These are phyloP conservation scores for Diphasiastrum complanatum DNA, from an alignment of 83 land plant species.

Conservation along the genomic window DNA sequence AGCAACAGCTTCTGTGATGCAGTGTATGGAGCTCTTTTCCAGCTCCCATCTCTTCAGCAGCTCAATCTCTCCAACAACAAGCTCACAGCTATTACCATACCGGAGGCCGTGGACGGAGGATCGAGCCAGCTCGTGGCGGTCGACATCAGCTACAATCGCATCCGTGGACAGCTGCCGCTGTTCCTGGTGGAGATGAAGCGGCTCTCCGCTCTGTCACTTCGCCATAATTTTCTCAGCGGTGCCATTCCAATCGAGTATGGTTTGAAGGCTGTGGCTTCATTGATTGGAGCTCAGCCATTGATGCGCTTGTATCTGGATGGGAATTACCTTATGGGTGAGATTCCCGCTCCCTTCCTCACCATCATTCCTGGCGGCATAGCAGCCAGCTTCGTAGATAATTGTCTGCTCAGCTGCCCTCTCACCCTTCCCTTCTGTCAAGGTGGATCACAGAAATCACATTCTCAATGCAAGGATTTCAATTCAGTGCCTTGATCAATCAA, in stretches of 20 bases:
- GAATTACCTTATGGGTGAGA: constrained; percentile 3
- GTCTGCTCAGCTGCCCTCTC: constrained; percentile 7
- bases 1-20: not conserved
- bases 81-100: not conserved
- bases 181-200: not conserved
- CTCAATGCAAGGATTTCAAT: not conserved
- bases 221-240: constrained; percentile 4
- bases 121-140: not conserved
- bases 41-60: not conserved
- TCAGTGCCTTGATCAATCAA: not conserved
- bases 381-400: constrained; percentile 3
- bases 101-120: not conserved
- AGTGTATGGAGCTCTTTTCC: not conserved
- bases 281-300: not conserved
- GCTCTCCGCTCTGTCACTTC: not conserved
- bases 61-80: too few relatives aligned
- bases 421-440: not conserved
- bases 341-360: not conserved
- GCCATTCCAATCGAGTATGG: constrained; percentile 9
- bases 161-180: not conserved
- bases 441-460: not conserved
- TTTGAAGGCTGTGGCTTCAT: not conserved
- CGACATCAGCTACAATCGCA: constrained; percentile 1
- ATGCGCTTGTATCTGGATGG: constrained; percentile 5
- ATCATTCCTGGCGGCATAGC: not conserved